These are phyloP conservation scores for Metschnikowia anglica DNA, from an alignment of 805 yeast species.

Conservation along the genomic window DNA sequence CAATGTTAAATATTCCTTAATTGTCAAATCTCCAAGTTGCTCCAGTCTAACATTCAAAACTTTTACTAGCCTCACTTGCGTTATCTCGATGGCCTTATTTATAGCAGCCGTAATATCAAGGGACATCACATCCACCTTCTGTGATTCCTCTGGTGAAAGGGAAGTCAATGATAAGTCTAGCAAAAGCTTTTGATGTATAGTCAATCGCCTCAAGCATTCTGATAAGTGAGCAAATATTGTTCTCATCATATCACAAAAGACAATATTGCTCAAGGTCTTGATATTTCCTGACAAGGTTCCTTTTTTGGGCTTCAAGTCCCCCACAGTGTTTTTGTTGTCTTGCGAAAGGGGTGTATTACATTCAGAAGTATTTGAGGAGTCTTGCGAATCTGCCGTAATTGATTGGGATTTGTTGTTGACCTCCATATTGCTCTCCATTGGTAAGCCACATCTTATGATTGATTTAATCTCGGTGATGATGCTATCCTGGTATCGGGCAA, in stretches of 20 bases:
- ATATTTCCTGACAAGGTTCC: slow-evolving; percentile 42
- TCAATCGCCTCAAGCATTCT: slow-evolving; percentile 70
- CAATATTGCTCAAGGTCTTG: slow-evolving; percentile 66
- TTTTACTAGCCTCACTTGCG: slow-evolving; percentile 76
- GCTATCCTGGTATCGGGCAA: slow-evolving; percentile 61
- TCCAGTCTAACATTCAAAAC: slow-evolving; percentile 76
- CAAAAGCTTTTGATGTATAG: slow-evolving; percentile 74
- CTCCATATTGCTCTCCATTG: slow-evolving; percentile 7
- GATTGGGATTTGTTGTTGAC: not conserved
- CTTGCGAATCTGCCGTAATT: slow-evolving; percentile 2
- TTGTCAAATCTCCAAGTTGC: slow-evolving; percentile 55
- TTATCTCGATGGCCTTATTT: slow-evolving; percentile 62
- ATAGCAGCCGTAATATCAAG: slow-evolving; percentile 68
- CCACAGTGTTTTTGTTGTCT: not conserved
- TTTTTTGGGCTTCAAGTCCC: slow-evolving; percentile 13
- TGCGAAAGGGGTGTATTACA: not conserved
- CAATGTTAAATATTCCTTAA: slow-evolving; percentile 63
- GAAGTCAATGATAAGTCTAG: slow-evolving; percentile 60
- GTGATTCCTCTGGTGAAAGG: slow-evolving; percentile 25
- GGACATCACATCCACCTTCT: slow-evolving; percentile 47
- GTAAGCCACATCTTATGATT: slow-evolving; percentile 50
- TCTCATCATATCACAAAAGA: slow-evolving; percentile 69
- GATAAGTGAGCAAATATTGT: slow-evolving; percentile 61
- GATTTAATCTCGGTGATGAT: slow-evolving; percentile 70
- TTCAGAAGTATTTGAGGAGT: slow-evolving; percentile 4